phyloP scores from a whole-genome alignment of 306 rosid species.

The Boehmeria nivea region DNA sequence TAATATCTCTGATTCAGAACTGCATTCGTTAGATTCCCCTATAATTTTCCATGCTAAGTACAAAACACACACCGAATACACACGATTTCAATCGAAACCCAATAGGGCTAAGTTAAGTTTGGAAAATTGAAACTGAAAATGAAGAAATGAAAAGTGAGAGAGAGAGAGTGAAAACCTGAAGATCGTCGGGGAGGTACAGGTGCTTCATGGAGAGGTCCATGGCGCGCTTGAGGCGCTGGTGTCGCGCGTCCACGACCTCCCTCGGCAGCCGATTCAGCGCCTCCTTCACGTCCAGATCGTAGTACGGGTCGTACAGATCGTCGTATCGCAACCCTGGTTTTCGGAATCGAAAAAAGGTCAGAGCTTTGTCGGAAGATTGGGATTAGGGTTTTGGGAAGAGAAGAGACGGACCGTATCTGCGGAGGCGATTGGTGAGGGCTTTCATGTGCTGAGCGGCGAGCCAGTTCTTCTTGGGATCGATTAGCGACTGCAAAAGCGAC shows the following conservation, averaged over 20 bases:
- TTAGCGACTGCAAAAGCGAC: conserved; percentile 49
- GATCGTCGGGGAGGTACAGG: conserved; percentile 66
- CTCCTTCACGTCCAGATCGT: conserved; percentile 84
- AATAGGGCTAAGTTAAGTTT: not conserved
- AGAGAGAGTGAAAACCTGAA: conserved; percentile 52
- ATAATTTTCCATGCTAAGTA: no score
- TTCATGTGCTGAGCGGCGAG: conserved; percentile 84
- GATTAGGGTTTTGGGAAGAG: conserved; percentile 28
- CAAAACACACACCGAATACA: no score
- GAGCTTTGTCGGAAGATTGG: not conserved
- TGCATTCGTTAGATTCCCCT: no score
- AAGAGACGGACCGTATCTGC: conserved; percentile 51
- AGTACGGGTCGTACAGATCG: conserved; percentile 78
- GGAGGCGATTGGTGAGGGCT: conserved; percentile 65
- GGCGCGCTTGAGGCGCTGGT: conserved; percentile 93
- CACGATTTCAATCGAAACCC: not conserved
- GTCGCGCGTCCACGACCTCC: conserved; percentile 86
- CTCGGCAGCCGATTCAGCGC: conserved; percentile 83
- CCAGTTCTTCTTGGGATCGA: conserved; percentile 84
- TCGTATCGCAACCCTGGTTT: conserved; percentile 83
- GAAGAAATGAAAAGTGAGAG: not conserved
- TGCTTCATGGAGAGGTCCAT: conserved; percentile 98
- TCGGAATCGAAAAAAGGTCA: not conserved
- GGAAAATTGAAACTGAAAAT: not conserved
- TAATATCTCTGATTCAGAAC: no score